These are phyloP conservation scores for Mimosa bimucronata DNA, from an alignment of 306 rosid species.

Conservation along the genomic window DNA sequence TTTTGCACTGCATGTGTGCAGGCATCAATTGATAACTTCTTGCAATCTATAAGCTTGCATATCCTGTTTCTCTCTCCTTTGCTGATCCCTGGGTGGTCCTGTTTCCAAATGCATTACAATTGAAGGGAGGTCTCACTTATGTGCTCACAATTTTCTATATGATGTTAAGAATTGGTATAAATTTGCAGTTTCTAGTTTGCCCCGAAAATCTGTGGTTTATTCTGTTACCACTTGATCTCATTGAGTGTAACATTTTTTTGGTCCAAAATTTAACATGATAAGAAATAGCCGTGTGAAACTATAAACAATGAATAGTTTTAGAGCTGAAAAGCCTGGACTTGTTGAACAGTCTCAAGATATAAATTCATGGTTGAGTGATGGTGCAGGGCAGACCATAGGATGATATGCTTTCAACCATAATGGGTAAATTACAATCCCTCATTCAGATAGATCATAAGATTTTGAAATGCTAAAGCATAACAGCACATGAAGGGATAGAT, in stretches of 20 bases:
- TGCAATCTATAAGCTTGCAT: constrained; percentile 74
- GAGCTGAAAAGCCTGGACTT: background rate
- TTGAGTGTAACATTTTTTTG: background rate
- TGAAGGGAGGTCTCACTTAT: no score
- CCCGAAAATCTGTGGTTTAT: background rate
- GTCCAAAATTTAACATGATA: background rate
- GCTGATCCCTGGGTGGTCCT: constrained; percentile 67
- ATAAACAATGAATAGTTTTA: background rate
- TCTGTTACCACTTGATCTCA: background rate
- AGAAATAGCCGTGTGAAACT: background rate
- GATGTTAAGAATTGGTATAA: background rate
- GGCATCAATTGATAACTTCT: constrained; percentile 59
- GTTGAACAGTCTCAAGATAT: no score
- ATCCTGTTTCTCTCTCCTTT: constrained; percentile 63
- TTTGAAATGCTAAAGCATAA: constrained; percentile 10
- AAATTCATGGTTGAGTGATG: no score
- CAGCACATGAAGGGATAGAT: constrained; percentile 10
- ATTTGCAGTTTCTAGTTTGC: background rate
- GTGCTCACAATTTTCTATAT: no score
- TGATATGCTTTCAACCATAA: background rate
- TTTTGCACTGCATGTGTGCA: constrained; percentile 68
- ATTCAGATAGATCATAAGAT: background rate
- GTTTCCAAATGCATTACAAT: constrained; percentile 31
- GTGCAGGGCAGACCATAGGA: no score
- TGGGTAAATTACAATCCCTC: background rate